Conservation (phyloP, 2,329 filamentous ascomycete genomes). For the Hypomyces perniciosus region DNA sequence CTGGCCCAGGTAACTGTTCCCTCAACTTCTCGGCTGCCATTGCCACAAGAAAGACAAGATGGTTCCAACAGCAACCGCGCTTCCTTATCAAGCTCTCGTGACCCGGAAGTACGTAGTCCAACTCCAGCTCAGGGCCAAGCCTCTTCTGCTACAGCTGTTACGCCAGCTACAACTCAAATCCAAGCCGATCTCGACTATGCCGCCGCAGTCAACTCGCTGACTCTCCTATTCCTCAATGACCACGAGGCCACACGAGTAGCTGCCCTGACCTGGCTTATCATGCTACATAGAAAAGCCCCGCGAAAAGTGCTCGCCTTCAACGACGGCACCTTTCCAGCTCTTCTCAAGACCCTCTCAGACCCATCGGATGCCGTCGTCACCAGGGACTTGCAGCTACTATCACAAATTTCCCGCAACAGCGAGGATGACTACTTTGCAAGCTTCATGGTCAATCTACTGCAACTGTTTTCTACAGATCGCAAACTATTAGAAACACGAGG, state of each 20-base stretch:
- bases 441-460: constrained; percentile 95
- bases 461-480: constrained; percentile 91
- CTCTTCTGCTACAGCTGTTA: constrained; percentile 37
- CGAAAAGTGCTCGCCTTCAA: constrained; percentile 92
- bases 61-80: constrained; percentile 43
- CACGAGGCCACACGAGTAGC: constrained; percentile 94
- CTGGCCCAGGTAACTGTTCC: constrained; percentile 15
- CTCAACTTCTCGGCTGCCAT: constrained; percentile 36
- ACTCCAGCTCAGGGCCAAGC: constrained; percentile 45
- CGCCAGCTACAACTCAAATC: constrained; percentile 35
- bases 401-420: constrained; percentile 92
- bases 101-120: constrained; percentile 47
- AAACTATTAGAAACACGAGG: constrained; percentile 86
- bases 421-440: constrained; percentile 97
- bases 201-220: constrained; percentile 87
- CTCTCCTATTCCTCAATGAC: constrained; percentile 89
- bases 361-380: constrained; percentile 94
- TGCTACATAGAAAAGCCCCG: constrained; percentile 93
- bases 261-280: constrained; percentile 91
- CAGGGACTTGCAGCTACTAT: constrained; percentile 85
- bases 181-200: constrained; percentile 86
- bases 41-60: constrained; percentile 40
- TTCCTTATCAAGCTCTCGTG: constrained; percentile 48
- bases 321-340: constrained; percentile 90
- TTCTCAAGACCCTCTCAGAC: constrained; percentile 94